A percentile compares a stretch with the other conserved stretches of the same genome.
Conservation (phyloP, 2,329 filamentous ascomycete genomes). For the Beauveria australis region DNA sequence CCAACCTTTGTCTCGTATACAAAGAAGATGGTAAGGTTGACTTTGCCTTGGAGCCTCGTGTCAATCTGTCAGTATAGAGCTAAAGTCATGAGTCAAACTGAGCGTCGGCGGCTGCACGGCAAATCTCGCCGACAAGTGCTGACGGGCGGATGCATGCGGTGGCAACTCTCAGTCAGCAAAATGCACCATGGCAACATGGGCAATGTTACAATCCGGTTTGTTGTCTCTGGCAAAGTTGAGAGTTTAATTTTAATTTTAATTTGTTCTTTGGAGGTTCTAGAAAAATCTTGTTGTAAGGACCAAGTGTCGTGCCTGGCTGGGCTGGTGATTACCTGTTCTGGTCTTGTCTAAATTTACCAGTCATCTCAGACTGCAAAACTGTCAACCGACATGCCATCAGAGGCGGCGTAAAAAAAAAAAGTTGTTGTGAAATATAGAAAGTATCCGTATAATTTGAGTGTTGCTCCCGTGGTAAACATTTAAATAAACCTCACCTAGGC, state of each 20-base stretch:
- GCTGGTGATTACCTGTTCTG: not conserved
- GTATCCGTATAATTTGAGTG: not conserved
- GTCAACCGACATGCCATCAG: too few relatives aligned
- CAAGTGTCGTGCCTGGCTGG: not conserved
- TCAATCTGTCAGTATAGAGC: not conserved
- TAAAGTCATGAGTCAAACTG: not conserved
- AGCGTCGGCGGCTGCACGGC: slow-evolving; percentile 3
- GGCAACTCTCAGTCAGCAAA: slow-evolving; percentile 7
- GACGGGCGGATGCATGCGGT: not conserved
- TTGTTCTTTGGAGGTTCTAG: not conserved
- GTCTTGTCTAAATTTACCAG: not conserved
- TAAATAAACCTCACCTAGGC: not conserved
- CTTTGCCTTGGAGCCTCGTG: not conserved
- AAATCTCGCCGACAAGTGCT: not conserved
- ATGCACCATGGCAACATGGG: slow-evolving; percentile 2
- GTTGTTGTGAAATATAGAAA: not conserved
- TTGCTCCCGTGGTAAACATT: not conserved
- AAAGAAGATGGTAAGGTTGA: too few relatives aligned
- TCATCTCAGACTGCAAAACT: too few relatives aligned
- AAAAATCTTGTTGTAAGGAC: not conserved
- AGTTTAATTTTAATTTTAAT: not conserved
- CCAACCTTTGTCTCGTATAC: too few relatives aligned
- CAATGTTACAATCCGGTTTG: slow-evolving; percentile 2
- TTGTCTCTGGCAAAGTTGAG: not conserved
- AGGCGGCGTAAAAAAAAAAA: not conserved